A percentile compares a stretch with the other conserved stretches of the same genome.
phyloP scores from a whole-genome alignment of 495 filamentous ascomycete genomes.

The Tricharina praecox region DNA sequence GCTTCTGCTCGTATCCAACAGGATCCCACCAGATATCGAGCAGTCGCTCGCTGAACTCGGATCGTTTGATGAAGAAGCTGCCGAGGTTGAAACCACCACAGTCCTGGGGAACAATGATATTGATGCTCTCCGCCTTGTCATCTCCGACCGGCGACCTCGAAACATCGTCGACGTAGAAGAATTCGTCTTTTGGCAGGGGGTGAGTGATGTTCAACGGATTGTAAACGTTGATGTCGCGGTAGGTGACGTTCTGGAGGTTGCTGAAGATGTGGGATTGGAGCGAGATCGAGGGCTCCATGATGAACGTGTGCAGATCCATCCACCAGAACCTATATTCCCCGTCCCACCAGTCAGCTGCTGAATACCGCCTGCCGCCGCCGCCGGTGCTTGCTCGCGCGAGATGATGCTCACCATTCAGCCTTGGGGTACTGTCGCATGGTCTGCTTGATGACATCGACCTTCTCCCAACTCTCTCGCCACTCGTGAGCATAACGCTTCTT shows the following conservation, averaged over 20 bases:
- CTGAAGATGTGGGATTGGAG: constrained; percentile 83
- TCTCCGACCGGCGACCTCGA: constrained; percentile 60
- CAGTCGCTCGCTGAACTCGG: constrained; percentile 75
- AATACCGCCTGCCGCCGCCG: no score
- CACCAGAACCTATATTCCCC: constrained; percentile 97
- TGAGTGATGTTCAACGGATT: constrained; percentile 92
- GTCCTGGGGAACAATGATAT: constrained; percentile 81
- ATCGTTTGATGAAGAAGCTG: constrained; percentile 77
- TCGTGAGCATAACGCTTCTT: constrained; percentile 98
- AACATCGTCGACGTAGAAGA: constrained; percentile 51
- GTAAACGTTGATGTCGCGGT: constrained; percentile 91
- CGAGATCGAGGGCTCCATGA: constrained; percentile 91
- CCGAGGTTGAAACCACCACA: constrained; percentile 94
- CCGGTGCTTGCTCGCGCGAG: no score
- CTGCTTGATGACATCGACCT: constrained; percentile 86
- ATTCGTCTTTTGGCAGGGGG: constrained; percentile 41
- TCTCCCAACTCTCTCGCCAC: constrained; percentile 98
- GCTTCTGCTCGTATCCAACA: constrained; percentile 91
- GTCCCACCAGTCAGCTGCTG: no score
- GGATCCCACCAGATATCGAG: constrained; percentile 99
- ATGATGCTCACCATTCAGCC: constrained; percentile 74
- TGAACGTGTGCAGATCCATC: constrained; percentile 92
- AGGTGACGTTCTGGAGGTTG: constrained; percentile 52
- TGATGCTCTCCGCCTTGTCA: constrained; percentile 52
- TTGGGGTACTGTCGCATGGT: constrained; percentile 84